phyloP scores from a whole-genome alignment of 148 eudicot genomes.

The Simmondsia chinensis region DNA sequence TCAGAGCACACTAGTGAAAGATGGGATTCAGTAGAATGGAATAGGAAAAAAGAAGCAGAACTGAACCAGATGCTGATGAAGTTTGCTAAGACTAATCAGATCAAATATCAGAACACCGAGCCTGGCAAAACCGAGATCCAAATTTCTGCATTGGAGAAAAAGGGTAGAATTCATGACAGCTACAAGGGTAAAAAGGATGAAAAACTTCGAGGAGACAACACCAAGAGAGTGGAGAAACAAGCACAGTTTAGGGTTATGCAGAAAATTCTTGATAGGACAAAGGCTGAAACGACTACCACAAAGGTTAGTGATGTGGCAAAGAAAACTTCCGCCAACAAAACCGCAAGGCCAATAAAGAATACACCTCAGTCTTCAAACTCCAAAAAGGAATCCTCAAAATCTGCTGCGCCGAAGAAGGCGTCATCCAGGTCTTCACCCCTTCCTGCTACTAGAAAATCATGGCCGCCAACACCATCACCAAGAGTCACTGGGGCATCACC shows the following conservation, averaged over 20 bases:
- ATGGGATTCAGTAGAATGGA: conserved; percentile 78
- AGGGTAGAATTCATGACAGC: conserved; percentile 29
- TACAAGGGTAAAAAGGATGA: conserved; percentile 51
- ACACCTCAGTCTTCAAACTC: conserved; percentile 25
- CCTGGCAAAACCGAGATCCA: conserved; percentile 26
- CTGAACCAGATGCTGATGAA: conserved; percentile 70
- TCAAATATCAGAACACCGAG: conserved; percentile 25
- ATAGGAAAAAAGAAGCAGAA: conserved; percentile 74
- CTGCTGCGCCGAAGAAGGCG: conserved; percentile 49
- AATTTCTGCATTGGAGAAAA: conserved; percentile 25
- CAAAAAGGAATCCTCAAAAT: conserved; percentile 48
- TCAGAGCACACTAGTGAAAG: conserved; percentile 46
- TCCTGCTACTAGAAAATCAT: conserved; percentile 74
- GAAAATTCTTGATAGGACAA: conserved; percentile 49
- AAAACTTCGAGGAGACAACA: conserved; percentile 34
- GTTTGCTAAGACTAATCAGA: conserved; percentile 58
- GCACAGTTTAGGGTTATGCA: conserved; percentile 35
- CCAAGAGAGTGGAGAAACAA: conserved; percentile 55
- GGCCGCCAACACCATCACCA: conserved; percentile 77
- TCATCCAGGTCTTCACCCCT: conserved; percentile 44
- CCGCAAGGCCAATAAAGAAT: conserved; percentile 35
- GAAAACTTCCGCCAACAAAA: conserved; percentile 27
- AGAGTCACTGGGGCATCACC: conserved; percentile 46
- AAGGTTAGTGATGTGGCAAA: conserved; percentile 24
- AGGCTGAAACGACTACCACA: conserved; percentile 37